Percentiles rank a stretch among this genome's conserved stretches.
These are phyloP conservation scores for Wickerhamiella vanderwaltii DNA, from an alignment of 805 yeast genomes.

Conservation along the genomic window DNA sequence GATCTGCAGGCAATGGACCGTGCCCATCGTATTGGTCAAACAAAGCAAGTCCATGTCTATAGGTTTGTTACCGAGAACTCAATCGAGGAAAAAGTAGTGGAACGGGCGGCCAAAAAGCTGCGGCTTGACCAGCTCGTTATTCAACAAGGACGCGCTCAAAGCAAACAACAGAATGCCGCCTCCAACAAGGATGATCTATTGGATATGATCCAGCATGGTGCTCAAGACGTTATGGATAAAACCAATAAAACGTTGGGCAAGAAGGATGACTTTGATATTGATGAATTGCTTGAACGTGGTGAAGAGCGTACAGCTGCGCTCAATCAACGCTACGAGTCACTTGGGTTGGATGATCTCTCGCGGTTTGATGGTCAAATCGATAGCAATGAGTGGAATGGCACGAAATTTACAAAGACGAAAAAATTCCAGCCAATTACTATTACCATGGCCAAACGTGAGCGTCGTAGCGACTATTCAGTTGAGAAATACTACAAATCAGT, in stretches of 20 bases:
- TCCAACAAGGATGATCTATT: conserved; percentile 63
- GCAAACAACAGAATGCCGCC: conserved; percentile 31
- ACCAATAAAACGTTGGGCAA: conserved; percentile 20
- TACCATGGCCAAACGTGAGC: conserved; percentile 57
- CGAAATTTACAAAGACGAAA: conserved; percentile 51
- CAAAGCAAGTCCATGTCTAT: conserved; percentile 85
- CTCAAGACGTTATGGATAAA: conserved; percentile 67
- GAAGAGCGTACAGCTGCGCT: conserved; percentile 67
- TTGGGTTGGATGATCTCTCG: conserved; percentile 89
- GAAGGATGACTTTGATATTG: conserved; percentile 46
- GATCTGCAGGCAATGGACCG: conserved; percentile 97
- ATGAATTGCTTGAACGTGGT: conserved; percentile 66
- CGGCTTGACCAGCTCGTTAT: conserved; percentile 89
- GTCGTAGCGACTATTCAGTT: conserved; percentile 57
- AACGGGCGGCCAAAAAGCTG: conserved; percentile 88
- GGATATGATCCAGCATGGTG: conserved; percentile 96
- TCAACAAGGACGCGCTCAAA: conserved; percentile 67
- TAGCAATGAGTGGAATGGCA: conserved; percentile 93
- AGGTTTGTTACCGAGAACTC: conserved; percentile 93
- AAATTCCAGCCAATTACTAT: conserved; percentile 41
- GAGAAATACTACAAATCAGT: conserved; percentile 80
- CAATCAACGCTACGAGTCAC: conserved; percentile 68
- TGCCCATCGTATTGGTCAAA: conserved; percentile 95
- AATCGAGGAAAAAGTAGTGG: conserved; percentile 90
- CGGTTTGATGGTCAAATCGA: conserved; percentile 62